phyloP scores from a whole-genome alignment of 345 rosid genomes.

The Turritis glabra region DNA sequence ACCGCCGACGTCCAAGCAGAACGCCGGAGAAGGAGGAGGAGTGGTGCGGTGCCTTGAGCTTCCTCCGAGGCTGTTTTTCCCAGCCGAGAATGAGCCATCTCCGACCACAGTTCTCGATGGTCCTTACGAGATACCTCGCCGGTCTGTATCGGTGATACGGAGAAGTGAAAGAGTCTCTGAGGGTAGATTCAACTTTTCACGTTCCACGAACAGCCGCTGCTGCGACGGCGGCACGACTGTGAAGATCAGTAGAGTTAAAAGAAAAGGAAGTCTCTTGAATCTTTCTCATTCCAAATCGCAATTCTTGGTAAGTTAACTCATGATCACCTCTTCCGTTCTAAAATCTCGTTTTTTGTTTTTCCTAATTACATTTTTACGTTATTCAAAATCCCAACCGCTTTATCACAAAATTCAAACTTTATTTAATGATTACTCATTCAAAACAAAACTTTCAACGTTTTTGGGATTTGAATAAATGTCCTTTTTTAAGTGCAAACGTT shows the following conservation, averaged over 20 bases:
- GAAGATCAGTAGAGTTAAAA: conserved; percentile 54
- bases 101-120: conserved; percentile 64
- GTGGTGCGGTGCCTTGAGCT: conserved; percentile 55
- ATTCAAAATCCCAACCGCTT: background rate
- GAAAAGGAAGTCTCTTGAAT: conserved; percentile 51
- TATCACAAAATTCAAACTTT: background rate
- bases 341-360: background rate
- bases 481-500: background rate
- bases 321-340: background rate
- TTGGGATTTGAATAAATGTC: background rate
- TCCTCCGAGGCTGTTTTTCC: conserved; percentile 60
- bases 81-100: conserved; percentile 38
- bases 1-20: conserved; percentile 7
- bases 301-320: conserved; percentile 44
- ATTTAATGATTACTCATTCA: background rate
- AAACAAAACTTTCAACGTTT: background rate
- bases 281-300: conserved; percentile 47
- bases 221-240: conserved; percentile 36
- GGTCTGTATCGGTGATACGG: conserved; percentile 37
- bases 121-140: conserved; percentile 44
- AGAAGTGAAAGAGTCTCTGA: conserved; percentile 34
- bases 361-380: background rate
- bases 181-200: conserved; percentile 28
- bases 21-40: conserved; percentile 35
- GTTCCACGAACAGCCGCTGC: conserved; percentile 7